A percentile compares a stretch with the other conserved stretches of the same genome.
Conservation (phyloP, 2,329 filamentous ascomycete genomes). For the Myriosclerotinia curreyana region DNA sequence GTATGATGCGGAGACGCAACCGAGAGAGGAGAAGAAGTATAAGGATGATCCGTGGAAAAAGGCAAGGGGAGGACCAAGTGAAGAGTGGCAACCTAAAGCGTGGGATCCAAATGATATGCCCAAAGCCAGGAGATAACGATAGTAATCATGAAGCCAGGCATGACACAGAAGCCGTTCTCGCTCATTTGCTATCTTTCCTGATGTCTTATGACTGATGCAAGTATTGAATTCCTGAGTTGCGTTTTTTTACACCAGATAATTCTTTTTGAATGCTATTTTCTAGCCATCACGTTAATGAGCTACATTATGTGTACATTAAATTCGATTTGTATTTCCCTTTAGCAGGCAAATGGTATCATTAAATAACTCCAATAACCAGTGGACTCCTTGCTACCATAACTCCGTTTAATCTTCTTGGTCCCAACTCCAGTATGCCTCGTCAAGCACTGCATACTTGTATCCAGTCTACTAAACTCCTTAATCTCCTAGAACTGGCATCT, state of each 20-base stretch:
- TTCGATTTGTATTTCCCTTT: neutral
- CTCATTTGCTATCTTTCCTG: neutral
- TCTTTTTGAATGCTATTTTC: neutral
- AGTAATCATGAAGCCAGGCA: neutral
- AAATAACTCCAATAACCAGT: conserved; percentile 1
- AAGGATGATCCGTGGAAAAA: conserved; percentile 56
- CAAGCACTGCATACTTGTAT: conserved; percentile 22
- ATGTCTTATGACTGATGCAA: neutral
- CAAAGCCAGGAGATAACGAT: conserved; percentile 2
- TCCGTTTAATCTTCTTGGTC: neutral
- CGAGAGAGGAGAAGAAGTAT: conserved; percentile 26
- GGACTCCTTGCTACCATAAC: neutral
- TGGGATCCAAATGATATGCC: conserved; percentile 22
- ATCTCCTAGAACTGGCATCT: conserved; percentile 38
- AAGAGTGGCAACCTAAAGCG: conserved; percentile 51
- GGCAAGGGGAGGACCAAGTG: conserved; percentile 54
- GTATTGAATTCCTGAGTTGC: neutral
- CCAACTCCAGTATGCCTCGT: neutral
- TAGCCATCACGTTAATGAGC: neutral
- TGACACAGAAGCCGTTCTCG: neutral
- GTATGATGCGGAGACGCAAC: conserved; percentile 18
- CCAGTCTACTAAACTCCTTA: conserved; percentile 34
- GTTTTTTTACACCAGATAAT: too few relatives aligned
- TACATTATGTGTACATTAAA: neutral
- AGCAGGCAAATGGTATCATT: conserved; percentile 15